Percentiles rank a stretch among this genome's conserved stretches.
Conservation (phyloP, 2,329 filamentous ascomycete species). For the Fusarium sp. region DNA sequence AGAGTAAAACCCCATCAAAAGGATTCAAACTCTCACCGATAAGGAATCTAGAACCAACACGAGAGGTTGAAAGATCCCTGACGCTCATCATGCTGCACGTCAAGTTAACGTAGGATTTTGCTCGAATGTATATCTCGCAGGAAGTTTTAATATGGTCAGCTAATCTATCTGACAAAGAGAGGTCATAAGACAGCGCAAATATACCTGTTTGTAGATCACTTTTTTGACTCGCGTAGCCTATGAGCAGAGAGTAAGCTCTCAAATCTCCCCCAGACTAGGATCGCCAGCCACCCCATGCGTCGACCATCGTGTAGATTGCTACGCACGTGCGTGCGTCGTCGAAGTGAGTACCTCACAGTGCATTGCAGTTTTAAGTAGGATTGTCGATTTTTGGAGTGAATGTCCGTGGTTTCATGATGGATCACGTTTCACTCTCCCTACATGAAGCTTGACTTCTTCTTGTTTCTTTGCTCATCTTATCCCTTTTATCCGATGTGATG, state of each 20-base stretch:
- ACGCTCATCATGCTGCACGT: conserved; percentile 14
- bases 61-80: conserved; percentile 8
- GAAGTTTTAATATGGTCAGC: conserved; percentile 7
- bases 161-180: background rate
- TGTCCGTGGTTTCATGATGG: conserved; percentile 1
- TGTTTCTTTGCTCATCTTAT: background rate
- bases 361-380: conserved; percentile 10
- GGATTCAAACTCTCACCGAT: background rate
- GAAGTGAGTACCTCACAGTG: conserved; percentile 30
- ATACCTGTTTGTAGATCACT: conserved; percentile 11
- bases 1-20: background rate
- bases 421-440: background rate
- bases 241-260: background rate
- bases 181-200: background rate
- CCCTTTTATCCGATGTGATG: background rate
- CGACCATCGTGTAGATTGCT: conserved; percentile 8
- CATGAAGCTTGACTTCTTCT: background rate
- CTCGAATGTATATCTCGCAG: conserved; percentile 3
- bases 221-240: conserved; percentile 12
- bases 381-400: background rate
- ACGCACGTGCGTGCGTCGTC: background rate
- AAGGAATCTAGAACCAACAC: background rate
- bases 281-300: conserved; percentile 12
- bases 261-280: conserved; percentile 35
- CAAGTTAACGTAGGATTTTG: background rate